Evolutionary conservation across 805 yeast genomes (phyloP).

Genomic region (Lipomyces chichibuensis): DNA sequence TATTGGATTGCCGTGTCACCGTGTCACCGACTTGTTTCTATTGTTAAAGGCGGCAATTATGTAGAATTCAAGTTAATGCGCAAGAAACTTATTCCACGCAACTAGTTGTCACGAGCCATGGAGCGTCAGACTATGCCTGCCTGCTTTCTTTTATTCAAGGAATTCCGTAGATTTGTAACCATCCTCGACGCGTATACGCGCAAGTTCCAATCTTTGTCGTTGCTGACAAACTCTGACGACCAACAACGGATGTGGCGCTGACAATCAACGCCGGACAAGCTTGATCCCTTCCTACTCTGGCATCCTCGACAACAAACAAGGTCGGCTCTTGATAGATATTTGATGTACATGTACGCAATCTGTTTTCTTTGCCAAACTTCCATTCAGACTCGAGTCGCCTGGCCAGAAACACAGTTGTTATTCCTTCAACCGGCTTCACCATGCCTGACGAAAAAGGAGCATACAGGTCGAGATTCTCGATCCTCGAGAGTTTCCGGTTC

Average conservation of each 20-base stretch:
- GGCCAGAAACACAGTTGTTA: neutral
- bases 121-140: no score
- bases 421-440: neutral
- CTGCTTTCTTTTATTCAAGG: no score
- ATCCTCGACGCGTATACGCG: neutral
- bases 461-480: neutral
- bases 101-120: no score
- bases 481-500: constrained; percentile 20
- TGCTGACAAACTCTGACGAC: neutral
- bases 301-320: neutral
- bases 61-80: no score
- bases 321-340: neutral
- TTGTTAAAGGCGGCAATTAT: no score
- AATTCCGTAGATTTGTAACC: neutral
- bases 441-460: neutral
- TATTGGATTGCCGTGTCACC: no score
- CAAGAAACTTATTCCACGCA: no score
- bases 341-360: neutral
- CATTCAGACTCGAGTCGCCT: neutral
- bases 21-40: no score
- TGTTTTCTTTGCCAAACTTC: neutral
- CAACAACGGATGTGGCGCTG: neutral
- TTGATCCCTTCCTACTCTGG: neutral
- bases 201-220: neutral
- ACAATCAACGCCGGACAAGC: neutral